Percentiles rank a stretch among this genome's conserved stretches.
Evolutionary conservation across 176 grass and related monocot genomes (phyloP).

Genomic region (Poa pratensis): DNA sequence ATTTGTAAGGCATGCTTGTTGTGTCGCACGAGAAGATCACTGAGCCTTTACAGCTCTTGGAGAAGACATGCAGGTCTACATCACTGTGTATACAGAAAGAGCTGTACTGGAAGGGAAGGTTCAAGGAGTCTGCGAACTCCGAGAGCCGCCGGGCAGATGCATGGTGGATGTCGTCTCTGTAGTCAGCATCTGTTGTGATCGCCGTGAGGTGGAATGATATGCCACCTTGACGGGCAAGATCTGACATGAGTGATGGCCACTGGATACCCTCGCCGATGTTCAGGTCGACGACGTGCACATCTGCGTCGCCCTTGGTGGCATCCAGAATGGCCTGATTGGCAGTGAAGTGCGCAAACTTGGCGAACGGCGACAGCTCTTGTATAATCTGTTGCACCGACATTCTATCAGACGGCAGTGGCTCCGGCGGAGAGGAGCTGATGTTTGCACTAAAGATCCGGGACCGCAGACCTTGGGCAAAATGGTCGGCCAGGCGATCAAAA

Average conservation of each 20-base stretch:
- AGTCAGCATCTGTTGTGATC: slow-evolving; percentile 25
- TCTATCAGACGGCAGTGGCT: background rate
- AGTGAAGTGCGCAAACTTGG: slow-evolving; percentile 62
- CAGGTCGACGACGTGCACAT: slow-evolving; percentile 57
- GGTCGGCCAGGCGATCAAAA: slow-evolving; percentile 43
- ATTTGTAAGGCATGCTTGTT: slow-evolving; percentile 38
- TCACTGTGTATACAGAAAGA: background rate
- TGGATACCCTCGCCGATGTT: slow-evolving; percentile 57
- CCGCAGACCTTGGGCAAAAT: slow-evolving; percentile 53
- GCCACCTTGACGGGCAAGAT: slow-evolving; percentile 48
- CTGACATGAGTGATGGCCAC: slow-evolving; percentile 65
- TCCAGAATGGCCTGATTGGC: slow-evolving; percentile 70
- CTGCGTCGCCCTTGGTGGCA: background rate
- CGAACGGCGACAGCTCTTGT: slow-evolving; percentile 55
- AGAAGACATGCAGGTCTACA: slow-evolving; percentile 44
- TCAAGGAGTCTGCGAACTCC: slow-evolving; percentile 52
- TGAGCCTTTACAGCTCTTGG: slow-evolving; percentile 28
- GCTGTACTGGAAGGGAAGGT: slow-evolving; percentile 48
- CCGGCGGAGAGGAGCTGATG: background rate
- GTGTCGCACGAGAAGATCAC: slow-evolving; percentile 47
- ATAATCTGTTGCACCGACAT: slow-evolving; percentile 55
- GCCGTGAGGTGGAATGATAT: slow-evolving; percentile 48
- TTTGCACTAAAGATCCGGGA: slow-evolving; percentile 27
- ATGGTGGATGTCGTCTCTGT: background rate
- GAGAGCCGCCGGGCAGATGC: slow-evolving; percentile 19